Percentiles rank a stretch among this genome's conserved stretches.
Conservation (phyloP, 2,329 filamentous ascomycete species). For the Grosmannia serpens region DNA sequence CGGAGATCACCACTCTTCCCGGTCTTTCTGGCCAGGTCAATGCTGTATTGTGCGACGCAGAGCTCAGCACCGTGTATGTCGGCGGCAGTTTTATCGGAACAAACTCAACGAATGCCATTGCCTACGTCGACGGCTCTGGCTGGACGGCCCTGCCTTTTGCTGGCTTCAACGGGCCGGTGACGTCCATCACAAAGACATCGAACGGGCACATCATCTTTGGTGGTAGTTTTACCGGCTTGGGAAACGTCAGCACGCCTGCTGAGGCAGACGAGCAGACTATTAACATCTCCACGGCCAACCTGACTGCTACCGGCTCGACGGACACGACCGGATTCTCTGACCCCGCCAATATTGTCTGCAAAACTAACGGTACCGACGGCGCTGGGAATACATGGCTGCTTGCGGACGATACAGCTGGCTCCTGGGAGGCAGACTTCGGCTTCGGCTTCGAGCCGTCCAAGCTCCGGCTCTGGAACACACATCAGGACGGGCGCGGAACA, state of each 20-base stretch:
- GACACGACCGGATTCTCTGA: slow-evolving; percentile 56
- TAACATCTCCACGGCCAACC: slow-evolving; percentile 69
- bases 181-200: slow-evolving; percentile 67
- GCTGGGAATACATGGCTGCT: slow-evolving; percentile 77
- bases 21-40: slow-evolving; percentile 77
- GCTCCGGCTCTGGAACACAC: slow-evolving; percentile 79
- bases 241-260: slow-evolving; percentile 61
- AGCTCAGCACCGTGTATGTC: slow-evolving; percentile 72
- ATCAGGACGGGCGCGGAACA: slow-evolving; percentile 72
- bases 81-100: slow-evolving; percentile 73
- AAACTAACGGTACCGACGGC: slow-evolving; percentile 52
- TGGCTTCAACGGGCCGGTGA: slow-evolving; percentile 88
- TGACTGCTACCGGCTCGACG: slow-evolving; percentile 55
- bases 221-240: slow-evolving; percentile 77
- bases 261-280: slow-evolving; percentile 65
- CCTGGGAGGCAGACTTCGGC: slow-evolving; percentile 71
- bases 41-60: slow-evolving; percentile 69
- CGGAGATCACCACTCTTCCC: slow-evolving; percentile 58
- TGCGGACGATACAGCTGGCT: slow-evolving; percentile 61
- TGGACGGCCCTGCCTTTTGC: slow-evolving; percentile 81
- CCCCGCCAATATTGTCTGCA: slow-evolving; percentile 74
- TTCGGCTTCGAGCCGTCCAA: slow-evolving; percentile 84
- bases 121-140: slow-evolving; percentile 56
- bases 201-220: slow-evolving; percentile 87
- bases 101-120: slow-evolving; percentile 82